These are phyloP conservation scores for Casuarina cunninghamiana DNA, from an alignment of 306 rosid species.

Conservation along the genomic window DNA sequence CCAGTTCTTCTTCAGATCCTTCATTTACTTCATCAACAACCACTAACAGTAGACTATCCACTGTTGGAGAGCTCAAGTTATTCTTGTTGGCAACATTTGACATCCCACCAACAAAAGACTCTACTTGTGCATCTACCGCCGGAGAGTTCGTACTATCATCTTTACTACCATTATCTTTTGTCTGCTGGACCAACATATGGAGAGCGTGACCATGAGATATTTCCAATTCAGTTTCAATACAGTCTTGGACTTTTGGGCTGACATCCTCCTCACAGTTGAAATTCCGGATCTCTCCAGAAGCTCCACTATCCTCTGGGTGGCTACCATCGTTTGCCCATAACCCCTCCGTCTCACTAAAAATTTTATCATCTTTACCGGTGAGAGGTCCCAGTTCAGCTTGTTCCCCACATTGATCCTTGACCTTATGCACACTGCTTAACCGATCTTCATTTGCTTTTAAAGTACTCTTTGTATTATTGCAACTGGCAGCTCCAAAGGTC, in stretches of 20 bases:
- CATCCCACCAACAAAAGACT: slow-evolving; percentile 17
- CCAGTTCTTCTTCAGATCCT: slow-evolving; percentile 20
- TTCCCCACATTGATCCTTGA: slow-evolving; percentile 23
- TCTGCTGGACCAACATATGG: slow-evolving; percentile 24
- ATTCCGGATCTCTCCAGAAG: slow-evolving; percentile 36
- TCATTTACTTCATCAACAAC: slow-evolving; percentile 26
- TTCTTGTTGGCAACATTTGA: slow-evolving; percentile 13
- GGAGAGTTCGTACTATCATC: slow-evolving; percentile 29
- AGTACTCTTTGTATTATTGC: slow-evolving; percentile 4
- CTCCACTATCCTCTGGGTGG: slow-evolving; percentile 25
- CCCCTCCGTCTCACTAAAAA: slow-evolving; percentile 33
- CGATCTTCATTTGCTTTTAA: slow-evolving; percentile 17
- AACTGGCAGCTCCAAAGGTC: slow-evolving; percentile 24
- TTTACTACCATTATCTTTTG: slow-evolving; percentile 29
- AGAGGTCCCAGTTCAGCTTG: slow-evolving; percentile 37
- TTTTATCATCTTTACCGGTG: slow-evolving; percentile 23
- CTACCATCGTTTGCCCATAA: slow-evolving; percentile 16
- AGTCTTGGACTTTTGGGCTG: slow-evolving; percentile 26
- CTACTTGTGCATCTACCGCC: slow-evolving; percentile 23
- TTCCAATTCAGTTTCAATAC: slow-evolving; percentile 25
- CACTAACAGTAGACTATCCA: slow-evolving; percentile 14
- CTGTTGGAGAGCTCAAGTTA: slow-evolving; percentile 16
- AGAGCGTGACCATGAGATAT: slow-evolving; percentile 25
- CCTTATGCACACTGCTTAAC: slow-evolving; percentile 22
- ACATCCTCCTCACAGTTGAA: slow-evolving; percentile 22